Conservation (phyloP, 495 filamentous ascomycete species). For the Talaromyces borbonicus region DNA sequence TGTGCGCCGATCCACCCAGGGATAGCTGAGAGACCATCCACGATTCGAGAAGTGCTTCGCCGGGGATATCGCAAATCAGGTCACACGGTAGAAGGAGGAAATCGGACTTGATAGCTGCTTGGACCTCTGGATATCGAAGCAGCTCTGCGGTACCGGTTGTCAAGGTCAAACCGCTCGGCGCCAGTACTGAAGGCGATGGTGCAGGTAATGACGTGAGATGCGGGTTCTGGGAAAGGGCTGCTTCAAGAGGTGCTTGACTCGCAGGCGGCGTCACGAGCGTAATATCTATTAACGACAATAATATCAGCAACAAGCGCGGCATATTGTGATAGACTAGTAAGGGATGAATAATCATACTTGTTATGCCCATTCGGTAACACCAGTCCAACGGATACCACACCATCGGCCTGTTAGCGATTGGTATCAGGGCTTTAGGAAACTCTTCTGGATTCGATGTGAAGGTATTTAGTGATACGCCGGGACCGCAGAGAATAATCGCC, state of each 20-base stretch:
- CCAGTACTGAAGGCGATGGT: constrained; percentile 63
- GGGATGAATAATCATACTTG: constrained; percentile 40
- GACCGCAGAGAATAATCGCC: constrained; percentile 86
- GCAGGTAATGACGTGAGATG: constrained; percentile 72
- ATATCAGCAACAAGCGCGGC: neutral
- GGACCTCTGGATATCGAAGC: constrained; percentile 69
- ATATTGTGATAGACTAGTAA: neutral
- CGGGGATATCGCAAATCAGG: constrained; percentile 80
- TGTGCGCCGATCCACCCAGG: constrained; percentile 37
- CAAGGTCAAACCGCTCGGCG: constrained; percentile 59
- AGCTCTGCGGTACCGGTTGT: constrained; percentile 83
- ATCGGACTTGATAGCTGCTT: constrained; percentile 62
- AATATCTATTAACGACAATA: constrained; percentile 47
- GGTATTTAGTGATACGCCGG: constrained; percentile 80
- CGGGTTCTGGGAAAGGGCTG: constrained; percentile 76
- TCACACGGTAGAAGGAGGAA: constrained; percentile 92
- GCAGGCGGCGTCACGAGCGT: constrained; percentile 74
- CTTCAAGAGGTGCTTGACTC: constrained; percentile 56
- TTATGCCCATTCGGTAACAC: constrained; percentile 77
- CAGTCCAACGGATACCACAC: constrained; percentile 90
- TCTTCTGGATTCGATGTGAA: constrained; percentile 87
- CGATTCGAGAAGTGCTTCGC: constrained; percentile 68
- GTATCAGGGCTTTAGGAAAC: constrained; percentile 81
- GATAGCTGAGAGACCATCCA: constrained; percentile 83
- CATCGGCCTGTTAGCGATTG: constrained; percentile 93